These are phyloP conservation scores for Heterobasidion parviporum DNA, from an alignment of 1,284 basidiomycete species.

Conservation along the genomic window DNA sequence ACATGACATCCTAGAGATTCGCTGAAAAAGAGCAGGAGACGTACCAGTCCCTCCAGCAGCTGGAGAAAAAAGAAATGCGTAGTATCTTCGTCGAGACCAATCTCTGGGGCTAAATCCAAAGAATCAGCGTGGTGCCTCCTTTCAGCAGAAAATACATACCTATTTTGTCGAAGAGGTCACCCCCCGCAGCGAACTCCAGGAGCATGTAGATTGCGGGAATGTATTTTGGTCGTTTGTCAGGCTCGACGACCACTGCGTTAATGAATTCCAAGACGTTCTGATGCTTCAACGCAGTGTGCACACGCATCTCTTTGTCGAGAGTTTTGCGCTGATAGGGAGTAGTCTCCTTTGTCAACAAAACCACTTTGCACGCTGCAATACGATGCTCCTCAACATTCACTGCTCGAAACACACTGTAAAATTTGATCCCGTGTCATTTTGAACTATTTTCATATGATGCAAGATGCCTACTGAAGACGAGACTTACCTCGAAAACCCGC, in stretches of 20 bases:
- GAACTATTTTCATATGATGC: background rate
- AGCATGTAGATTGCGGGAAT: conserved; percentile 87
- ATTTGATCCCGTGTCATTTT: background rate
- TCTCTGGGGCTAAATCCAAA: conserved; percentile 62
- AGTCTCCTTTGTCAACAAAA: conserved; percentile 52
- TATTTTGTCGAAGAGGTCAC: conserved; percentile 98
- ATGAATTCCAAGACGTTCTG: conserved; percentile 81
- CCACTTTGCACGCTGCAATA: conserved; percentile 83
- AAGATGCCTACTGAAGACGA: background rate
- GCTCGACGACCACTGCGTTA: conserved; percentile 68
- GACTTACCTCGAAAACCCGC: conserved; percentile 74
- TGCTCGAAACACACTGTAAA: conserved; percentile 70
- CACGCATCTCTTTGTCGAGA: conserved; percentile 90
- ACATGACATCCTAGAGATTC: background rate
- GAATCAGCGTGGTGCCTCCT: background rate
- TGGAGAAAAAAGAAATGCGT: conserved; percentile 92
- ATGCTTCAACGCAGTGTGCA: conserved; percentile 82
- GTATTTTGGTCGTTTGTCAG: conserved; percentile 48
- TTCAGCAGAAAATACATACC: conserved; percentile 35
- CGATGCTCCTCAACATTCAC: conserved; percentile 57
- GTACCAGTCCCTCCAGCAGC: conserved; percentile 73
- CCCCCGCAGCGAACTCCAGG: conserved; percentile 87
- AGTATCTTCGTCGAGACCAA: conserved; percentile 82
- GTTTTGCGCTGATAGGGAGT: conserved; percentile 63
- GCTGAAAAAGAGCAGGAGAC: conserved; percentile 13